Evolutionary conservation across 2,329 filamentous ascomycete genomes (phyloP).

Genomic region (Colletotrichum sp.): DNA sequence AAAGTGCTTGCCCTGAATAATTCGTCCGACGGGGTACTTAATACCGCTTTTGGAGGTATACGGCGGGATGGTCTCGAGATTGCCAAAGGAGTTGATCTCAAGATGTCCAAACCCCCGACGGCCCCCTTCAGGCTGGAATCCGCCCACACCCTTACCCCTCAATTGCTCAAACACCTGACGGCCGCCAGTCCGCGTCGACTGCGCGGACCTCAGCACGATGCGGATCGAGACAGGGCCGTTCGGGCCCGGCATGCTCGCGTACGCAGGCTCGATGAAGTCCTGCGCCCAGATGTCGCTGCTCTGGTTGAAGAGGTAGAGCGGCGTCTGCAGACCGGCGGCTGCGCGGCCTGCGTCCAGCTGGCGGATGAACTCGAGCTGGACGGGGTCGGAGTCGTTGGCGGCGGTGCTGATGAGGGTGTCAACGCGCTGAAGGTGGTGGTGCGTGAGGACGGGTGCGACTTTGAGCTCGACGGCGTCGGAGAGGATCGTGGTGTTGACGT

Average conservation of each 20-base stretch:
- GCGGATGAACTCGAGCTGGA: conserved; percentile 24
- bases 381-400: background rate
- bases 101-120: conserved; percentile 33
- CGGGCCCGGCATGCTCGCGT: conserved; percentile 41
- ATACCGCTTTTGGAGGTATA: conserved; percentile 1
- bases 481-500: conserved; percentile 17
- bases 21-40: background rate
- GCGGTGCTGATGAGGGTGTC: conserved; percentile 29
- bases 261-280: conserved; percentile 43
- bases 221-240: conserved; percentile 34
- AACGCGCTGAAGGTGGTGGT: conserved; percentile 38
- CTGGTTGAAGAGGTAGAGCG: conserved; percentile 26
- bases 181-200: conserved; percentile 30
- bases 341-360: conserved; percentile 19
- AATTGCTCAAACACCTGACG: conserved; percentile 36
- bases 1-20: conserved; percentile 6
- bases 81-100: conserved; percentile 34
- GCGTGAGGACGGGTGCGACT: conserved; percentile 41
- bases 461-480: conserved; percentile 35
- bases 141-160: conserved; percentile 32
- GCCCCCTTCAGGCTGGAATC: conserved; percentile 29
- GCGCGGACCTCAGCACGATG: conserved; percentile 36
- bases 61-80: conserved; percentile 44
- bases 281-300: conserved; percentile 40
- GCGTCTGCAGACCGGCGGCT: conserved; percentile 19